Base-by-base conservation (phyloP, 805 yeast species). In the Helenozyma rhizophorensis region DNA sequence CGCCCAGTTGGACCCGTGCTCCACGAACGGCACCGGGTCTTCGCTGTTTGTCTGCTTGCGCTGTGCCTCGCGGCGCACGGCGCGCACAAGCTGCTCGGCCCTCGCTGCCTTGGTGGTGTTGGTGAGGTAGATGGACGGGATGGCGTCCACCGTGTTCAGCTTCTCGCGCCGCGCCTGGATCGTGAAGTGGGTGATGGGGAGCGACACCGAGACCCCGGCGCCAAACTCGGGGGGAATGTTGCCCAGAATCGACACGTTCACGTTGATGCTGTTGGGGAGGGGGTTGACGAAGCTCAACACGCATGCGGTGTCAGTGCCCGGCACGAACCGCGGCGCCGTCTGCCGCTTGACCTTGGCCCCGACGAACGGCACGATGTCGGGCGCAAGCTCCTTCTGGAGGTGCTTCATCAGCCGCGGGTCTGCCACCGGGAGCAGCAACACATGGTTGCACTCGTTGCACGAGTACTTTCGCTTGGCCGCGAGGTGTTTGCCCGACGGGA, bases 101-200 rank as follows among this genome's bases (percentile, higher is more conserved):
- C 62, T 49, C 5, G 65, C 50, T 1, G 44, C 33, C 8, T 53
- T 47, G 1, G 67, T 60, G 13, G 48, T 35, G 10, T 50, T 36
- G 2, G 64, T 60, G 21, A 65, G 36, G 17, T 43, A 52, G 2
- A 56, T 45, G 5, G 69, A 60, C 1, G 72, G 72, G 2, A 65
- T 52, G 1, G 56, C 41, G 22, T 62, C 55, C 14, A 63, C 45
- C 6, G 51, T 31, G 26, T 46, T 51, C 16, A 14, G 56, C 31
- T 25, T 49, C 30, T 30, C 46, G 21, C 19, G 42, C 33, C 30
- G 53, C 31, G 27, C 53, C 47, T 36, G 38, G 16, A 64, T 30
- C 1, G 33, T 32, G 23, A 56, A 36, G 4, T 49, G 42, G 0
- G 60, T 39, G 9, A 48, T 37, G 3, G 69, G 68, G 3, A 64